Percentiles rank a stretch among this genome's conserved stretches.
Evolutionary conservation across 106 monocot species (phyloP).

Genomic region (Dendrobium catenatum): DNA sequence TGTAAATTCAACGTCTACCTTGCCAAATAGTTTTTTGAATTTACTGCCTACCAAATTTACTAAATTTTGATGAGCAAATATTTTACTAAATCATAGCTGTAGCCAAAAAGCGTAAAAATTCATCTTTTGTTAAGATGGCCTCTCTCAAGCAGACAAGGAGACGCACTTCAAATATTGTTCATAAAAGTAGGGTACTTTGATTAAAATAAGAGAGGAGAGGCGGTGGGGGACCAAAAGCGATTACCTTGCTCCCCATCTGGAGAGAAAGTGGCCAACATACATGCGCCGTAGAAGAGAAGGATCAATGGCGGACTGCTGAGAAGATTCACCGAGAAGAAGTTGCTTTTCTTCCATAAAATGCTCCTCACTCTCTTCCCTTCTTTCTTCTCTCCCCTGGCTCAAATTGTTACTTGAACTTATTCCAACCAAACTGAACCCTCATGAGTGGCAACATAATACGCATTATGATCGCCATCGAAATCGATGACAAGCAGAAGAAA

Average conservation of each 20-base stretch:
- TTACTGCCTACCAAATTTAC: no score
- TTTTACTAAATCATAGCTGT: no score
- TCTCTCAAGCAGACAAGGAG: background rate
- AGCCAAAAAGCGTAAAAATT: no score
- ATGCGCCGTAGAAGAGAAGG: constrained; percentile 44
- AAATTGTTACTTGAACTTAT: background rate
- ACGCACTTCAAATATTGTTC: background rate
- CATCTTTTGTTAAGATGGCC: no score
- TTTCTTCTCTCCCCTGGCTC: background rate
- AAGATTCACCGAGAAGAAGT: constrained; percentile 17
- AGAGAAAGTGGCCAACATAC: constrained; percentile 77
- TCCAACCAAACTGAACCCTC: no score
- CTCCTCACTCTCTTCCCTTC: constrained; percentile 2
- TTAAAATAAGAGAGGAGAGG: no score
- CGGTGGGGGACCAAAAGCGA: background rate
- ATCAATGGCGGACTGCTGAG: constrained; percentile 17
- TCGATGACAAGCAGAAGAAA: background rate
- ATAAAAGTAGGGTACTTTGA: background rate
- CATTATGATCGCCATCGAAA: no score
- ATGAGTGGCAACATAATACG: no score
- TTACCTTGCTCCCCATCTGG: constrained; percentile 89
- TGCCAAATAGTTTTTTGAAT: no score
- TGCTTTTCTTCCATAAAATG: constrained; percentile 11
- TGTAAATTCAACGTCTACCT: no score
- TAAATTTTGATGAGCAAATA: no score